Evolutionary conservation across 1,139 yeast species (phyloP), one percentile per base, ranked within the genome.

Genomic region (Kodamaea sp.): DNA sequence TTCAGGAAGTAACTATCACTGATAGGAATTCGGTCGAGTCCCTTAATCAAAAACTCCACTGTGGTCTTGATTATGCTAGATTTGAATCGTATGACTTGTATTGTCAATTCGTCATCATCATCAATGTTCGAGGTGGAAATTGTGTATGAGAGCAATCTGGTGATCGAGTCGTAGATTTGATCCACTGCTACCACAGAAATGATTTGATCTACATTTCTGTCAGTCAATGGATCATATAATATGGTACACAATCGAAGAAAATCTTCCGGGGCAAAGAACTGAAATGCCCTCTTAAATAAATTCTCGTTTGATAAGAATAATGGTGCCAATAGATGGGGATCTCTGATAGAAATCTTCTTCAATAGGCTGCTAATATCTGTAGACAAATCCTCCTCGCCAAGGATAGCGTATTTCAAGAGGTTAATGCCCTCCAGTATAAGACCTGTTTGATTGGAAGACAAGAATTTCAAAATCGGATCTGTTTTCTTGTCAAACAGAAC

Each of bases 401-500:
- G 51, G 4, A 70, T 58, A 2, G 76, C 74, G 47, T 59, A 64
- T 28, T 59, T 63, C 26, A 70, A 54, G 15, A 68, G 48, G 32
- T 54, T 57, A 2, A 70, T 50, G 1, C 76, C 76, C 43, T 67
- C 73, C 2, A 38, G 46, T 4, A 61, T 47, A 24, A 56, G 41
- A 8, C 53, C 57, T 4, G 52, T 49, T 33, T 59, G 57, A 9
- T 54, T 43, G 1, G 73, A 65, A 0, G 65, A 54, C 27, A 68
- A 52, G 32, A 65, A 66, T 31, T 57, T 59, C 24, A 64, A 40
- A 13, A 68, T 65, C 3, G 71, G 70, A 35, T 67, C 73, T 7
- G 47, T 46, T 22, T 55, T 56, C 23, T 52, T 47, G 38, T 61
- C 62, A 39, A 54, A 58, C n/a, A n/a, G n/a, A n/a, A n/a, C n/a